Evolutionary conservation across 257 asterid species (phyloP), one percentile per base, ranked within the genome.

Genomic region (Lantana camara): DNA sequence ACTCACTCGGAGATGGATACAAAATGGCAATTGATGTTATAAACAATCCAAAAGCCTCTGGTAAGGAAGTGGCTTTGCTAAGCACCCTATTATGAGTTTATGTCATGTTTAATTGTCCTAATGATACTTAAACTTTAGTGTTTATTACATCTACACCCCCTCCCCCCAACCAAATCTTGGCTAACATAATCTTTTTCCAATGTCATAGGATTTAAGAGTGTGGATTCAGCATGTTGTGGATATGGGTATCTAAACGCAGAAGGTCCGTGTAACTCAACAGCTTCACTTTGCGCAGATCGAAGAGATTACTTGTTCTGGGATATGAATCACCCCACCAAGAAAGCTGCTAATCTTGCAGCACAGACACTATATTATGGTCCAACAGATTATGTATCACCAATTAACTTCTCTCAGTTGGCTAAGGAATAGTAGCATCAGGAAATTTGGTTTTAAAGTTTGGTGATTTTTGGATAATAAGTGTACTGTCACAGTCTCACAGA

Each of bases 141-240:
- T n/a, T n/a, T n/a, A n/a, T n/a, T n/a, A n/a, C n/a, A n/a, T n/a
- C n/a, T n/a, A n/a, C n/a, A n/a, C n/a, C n/a, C n/a, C n/a, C n/a
- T 79, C 0, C 68, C 81, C 15, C 81, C 81, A 3, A 64, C 75
- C 16, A 79, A 75, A 57, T 75, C 75, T 27, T 27, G 2, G 32
- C 32, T 27, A 2, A 27, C 5, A 27, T 2, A 2, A 8, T 22
- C 41, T 63, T 67, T 42, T 19, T 14, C 53, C 48, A 1, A 1
- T 62, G 46, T 15, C 3, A 4, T 78, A 85, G 95, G 80, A 13
- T 76, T 89, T 56, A 72, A 59, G 51, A 78, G 66, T 37, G 86
- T 77, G 77, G 82, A 76, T 59, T 60, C 80, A 9, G 85, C 92
- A 23, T 89, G 95, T 80, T 89, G 96, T 38, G 96, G 96, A 54